Conservation (phyloP, 805 yeast genomes). For the Metschnikowia drakensbergensis region DNA sequence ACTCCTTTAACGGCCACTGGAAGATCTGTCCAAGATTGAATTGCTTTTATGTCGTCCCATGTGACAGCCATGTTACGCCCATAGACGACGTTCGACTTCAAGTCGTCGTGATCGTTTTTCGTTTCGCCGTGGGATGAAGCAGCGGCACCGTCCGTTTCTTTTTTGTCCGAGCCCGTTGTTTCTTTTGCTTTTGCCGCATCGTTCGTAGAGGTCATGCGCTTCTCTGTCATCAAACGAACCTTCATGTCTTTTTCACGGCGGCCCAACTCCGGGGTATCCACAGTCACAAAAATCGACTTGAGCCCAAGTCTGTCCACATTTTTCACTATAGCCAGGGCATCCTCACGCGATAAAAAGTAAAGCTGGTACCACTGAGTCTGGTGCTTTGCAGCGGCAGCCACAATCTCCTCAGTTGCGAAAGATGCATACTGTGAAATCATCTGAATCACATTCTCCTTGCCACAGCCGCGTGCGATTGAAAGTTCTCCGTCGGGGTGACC, state of each 20-base stretch:
- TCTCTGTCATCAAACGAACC: constrained; percentile 24
- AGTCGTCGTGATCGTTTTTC: constrained; percentile 8
- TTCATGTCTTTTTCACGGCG: constrained; percentile 46
- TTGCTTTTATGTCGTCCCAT: constrained; percentile 38
- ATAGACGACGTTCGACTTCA: constrained; percentile 9
- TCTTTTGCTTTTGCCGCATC: background rate
- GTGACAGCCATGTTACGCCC: constrained; percentile 27
- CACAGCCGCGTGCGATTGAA: constrained; percentile 81
- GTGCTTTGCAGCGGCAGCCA: constrained; percentile 57
- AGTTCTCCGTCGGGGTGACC: constrained; percentile 94
- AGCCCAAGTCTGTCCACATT: constrained; percentile 57
- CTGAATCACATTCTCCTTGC: constrained; percentile 63
- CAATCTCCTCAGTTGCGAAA: constrained; percentile 81
- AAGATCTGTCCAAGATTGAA: constrained; percentile 29
- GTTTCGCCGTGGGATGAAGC: constrained; percentile 2
- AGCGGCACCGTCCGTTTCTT: constrained; percentile 1
- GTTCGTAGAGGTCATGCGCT: background rate
- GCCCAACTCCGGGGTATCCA: constrained; percentile 90
- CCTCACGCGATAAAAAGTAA: constrained; percentile 63
- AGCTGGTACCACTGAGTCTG: constrained; percentile 89
- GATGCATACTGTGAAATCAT: constrained; percentile 94
- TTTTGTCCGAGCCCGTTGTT: background rate
- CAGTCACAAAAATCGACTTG: constrained; percentile 82
- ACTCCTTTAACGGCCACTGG: constrained; percentile 63
- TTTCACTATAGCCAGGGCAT: constrained; percentile 57